A percentile compares a stretch with the other conserved stretches of the same genome.
Conservation (phyloP, 257 asterid genomes). For the Ajuga chamaepitys region DNA sequence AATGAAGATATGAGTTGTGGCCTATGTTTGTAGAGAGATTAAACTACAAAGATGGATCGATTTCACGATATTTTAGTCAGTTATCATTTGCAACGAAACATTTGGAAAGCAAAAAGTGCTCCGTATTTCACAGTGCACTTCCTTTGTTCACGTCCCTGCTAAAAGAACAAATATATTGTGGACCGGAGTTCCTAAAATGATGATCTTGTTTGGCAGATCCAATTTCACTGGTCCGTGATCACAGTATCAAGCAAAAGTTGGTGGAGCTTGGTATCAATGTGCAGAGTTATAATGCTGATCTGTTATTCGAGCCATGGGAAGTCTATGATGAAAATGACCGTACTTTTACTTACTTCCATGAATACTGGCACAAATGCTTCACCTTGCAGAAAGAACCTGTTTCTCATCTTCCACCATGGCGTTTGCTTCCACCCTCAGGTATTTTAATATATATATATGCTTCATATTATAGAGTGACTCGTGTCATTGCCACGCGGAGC, state of each 20-base stretch:
- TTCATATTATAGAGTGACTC: too few relatives aligned
- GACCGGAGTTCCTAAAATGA: not conserved
- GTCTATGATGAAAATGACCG: slow-evolving; percentile 52
- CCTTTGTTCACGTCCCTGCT: too few relatives aligned
- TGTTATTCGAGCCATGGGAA: slow-evolving; percentile 90
- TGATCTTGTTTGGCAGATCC: slow-evolving; percentile 49
- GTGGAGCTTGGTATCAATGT: slow-evolving; percentile 60
- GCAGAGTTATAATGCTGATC: slow-evolving; percentile 67
- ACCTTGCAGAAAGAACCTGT: slow-evolving; percentile 45
- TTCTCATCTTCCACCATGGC: slow-evolving; percentile 73
- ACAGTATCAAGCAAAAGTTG: slow-evolving; percentile 63
- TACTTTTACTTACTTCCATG: slow-evolving; percentile 54
- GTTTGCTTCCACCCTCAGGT: slow-evolving; percentile 52
- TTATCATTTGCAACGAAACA: too few relatives aligned
- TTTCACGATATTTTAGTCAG: too few relatives aligned
- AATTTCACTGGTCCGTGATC: slow-evolving; percentile 88
- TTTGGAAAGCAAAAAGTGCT: too few relatives aligned
- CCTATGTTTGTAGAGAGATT: too few relatives aligned
- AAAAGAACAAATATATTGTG: too few relatives aligned
- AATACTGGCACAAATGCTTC: slow-evolving; percentile 75
- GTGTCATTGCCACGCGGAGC: too few relatives aligned
- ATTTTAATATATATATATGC: too few relatives aligned
- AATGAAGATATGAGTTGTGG: too few relatives aligned
- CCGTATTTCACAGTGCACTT: too few relatives aligned
- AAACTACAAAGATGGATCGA: too few relatives aligned